phyloP scores from a whole-genome alignment of 2,329 filamentous ascomycete genomes.

The Phaeoacremonium minimum region DNA sequence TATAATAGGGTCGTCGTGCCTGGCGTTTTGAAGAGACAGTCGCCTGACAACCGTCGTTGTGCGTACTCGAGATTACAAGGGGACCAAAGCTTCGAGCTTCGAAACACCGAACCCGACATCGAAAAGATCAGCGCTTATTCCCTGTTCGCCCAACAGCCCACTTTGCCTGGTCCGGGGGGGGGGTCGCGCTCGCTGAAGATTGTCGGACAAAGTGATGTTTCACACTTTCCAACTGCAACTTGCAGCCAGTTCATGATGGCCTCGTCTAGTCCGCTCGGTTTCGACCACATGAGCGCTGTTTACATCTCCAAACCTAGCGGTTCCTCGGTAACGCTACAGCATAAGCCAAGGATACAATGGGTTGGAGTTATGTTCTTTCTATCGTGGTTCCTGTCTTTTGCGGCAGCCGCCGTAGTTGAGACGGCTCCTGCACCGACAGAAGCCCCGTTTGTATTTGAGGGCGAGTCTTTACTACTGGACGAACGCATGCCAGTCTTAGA shows the following conservation, averaged over 20 bases:
- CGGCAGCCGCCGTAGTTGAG: conserved; percentile 13
- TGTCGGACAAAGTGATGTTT: conserved; percentile 15
- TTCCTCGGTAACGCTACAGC: conserved; percentile 2
- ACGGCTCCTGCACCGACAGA: conserved; percentile 15
- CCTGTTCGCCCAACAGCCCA: too few relatives aligned
- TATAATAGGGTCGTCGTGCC: too few relatives aligned
- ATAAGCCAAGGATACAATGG: conserved; percentile 21
- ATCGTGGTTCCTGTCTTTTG: conserved; percentile 17
- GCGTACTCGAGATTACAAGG: too few relatives aligned
- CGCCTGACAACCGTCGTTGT: too few relatives aligned
- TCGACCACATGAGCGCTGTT: not conserved
- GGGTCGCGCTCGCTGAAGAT: too few relatives aligned
- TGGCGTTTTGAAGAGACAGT: too few relatives aligned
- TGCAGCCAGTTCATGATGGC: conserved; percentile 21
- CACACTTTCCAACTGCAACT: conserved; percentile 12
- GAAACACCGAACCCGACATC: too few relatives aligned
- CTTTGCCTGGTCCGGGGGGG: too few relatives aligned
- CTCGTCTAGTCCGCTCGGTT: conserved; percentile 9
- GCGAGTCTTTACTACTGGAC: conserved; percentile 29
- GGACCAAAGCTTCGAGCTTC: too few relatives aligned
- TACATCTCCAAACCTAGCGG: conserved; percentile 2
- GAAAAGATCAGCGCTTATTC: too few relatives aligned
- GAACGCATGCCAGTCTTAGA: conserved; percentile 25
- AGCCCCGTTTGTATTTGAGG: conserved; percentile 16
- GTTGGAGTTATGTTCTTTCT: conserved; percentile 12